Conservation (phyloP, 768 basidiomycete species). For the Hortiboletus campestris region DNA sequence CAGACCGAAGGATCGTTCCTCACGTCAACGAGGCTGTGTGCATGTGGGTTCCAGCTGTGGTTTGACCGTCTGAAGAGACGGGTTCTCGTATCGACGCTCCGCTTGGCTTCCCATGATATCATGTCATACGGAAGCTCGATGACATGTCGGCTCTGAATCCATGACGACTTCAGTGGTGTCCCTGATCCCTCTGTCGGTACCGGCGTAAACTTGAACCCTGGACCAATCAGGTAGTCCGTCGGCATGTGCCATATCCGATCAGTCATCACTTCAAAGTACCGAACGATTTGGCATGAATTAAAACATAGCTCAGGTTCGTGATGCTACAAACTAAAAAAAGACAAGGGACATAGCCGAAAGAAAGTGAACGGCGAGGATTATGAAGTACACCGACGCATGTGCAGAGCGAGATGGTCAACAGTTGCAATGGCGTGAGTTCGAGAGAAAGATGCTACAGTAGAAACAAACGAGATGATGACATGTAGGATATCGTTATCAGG, state of each 20-base stretch:
- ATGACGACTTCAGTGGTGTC: background rate
- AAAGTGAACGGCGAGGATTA: background rate
- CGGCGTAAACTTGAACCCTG: background rate
- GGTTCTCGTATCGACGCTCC: background rate
- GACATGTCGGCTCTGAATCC: background rate
- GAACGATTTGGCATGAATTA: background rate
- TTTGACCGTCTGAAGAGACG: background rate
- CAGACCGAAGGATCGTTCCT: too few relatives aligned
- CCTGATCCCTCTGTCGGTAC: background rate
- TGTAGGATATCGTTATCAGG: conserved; percentile 18
- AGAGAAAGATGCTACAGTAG: conserved; percentile 15
- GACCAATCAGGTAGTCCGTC: background rate
- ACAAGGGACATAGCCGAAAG: background rate
- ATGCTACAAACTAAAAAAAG: background rate
- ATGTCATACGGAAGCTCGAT: background rate
- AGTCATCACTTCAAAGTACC: background rate
- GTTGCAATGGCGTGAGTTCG: background rate
- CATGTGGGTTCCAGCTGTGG: too few relatives aligned
- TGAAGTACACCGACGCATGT: background rate
- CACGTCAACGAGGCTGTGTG: too few relatives aligned
- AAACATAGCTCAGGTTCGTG: background rate
- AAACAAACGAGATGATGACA: background rate
- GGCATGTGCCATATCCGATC: background rate
- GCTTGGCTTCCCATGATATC: background rate
- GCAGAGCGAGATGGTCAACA: background rate